Conservation (phyloP, 1,284 basidiomycete genomes). For the Naganishia liquefaciens region DNA sequence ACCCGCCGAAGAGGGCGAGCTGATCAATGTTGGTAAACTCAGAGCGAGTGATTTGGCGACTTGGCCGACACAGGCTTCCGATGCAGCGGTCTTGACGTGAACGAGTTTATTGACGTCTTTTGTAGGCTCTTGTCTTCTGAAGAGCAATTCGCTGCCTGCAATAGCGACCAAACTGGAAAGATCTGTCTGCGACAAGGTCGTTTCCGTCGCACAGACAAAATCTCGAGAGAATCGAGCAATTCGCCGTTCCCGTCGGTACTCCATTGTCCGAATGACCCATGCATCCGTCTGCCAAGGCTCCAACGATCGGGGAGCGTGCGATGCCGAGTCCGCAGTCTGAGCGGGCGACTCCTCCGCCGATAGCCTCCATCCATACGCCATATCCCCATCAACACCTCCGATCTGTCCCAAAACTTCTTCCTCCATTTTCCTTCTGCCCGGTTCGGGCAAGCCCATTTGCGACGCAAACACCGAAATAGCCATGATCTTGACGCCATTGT, state of each 20-base stretch:
- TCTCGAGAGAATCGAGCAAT: background rate
- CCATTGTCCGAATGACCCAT: conserved; percentile 16
- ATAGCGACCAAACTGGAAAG: conserved; percentile 9
- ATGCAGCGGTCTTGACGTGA: conserved; percentile 69
- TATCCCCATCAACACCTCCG: conserved; percentile 57
- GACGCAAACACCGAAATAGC: conserved; percentile 74
- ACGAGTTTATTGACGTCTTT: conserved; percentile 39
- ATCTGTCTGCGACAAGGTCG: conserved; percentile 13
- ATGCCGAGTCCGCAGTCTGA: conserved; percentile 56
- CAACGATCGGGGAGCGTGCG: conserved; percentile 40
- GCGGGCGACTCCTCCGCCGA: conserved; percentile 54
- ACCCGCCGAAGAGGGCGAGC: conserved; percentile 84
- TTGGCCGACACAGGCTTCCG: conserved; percentile 62
- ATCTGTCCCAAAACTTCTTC: conserved; percentile 62
- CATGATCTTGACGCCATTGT: conserved; percentile 66
- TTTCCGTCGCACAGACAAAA: background rate
- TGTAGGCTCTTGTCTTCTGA: conserved; percentile 1
- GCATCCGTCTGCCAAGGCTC: conserved; percentile 24
- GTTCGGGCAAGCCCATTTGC: conserved; percentile 74
- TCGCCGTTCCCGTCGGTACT: conserved; percentile 7
- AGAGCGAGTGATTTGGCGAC: conserved; percentile 69
- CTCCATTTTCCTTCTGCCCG: conserved; percentile 67
- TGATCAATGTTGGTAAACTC: conserved; percentile 77
- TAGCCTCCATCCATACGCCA: conserved; percentile 39
- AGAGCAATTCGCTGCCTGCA: conserved; percentile 13